phyloP scores from a whole-genome alignment of 2,329 filamentous ascomycete species.

The Gliomastix tumulicola region DNA sequence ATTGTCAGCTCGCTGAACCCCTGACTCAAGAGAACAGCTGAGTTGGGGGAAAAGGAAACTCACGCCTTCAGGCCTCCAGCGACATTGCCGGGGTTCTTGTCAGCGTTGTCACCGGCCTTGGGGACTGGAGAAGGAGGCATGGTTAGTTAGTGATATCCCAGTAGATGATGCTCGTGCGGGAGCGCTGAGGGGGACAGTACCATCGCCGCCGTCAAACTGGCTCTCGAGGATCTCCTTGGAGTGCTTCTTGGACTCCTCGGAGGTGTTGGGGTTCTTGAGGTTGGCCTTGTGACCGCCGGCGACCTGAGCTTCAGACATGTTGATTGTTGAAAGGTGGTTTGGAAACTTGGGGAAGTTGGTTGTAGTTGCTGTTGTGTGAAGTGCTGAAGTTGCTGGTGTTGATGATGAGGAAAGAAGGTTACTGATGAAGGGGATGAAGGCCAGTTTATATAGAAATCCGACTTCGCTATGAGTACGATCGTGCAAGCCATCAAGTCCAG shows the following conservation, averaged over 20 bases:
- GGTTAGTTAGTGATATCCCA: background rate
- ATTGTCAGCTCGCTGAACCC: too few species aligned
- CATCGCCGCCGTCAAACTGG: conserved; percentile 34
- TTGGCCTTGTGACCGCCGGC: conserved; percentile 54
- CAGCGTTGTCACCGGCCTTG: conserved; percentile 20
- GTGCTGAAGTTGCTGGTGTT: conserved; percentile 1
- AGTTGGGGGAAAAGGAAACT: conserved; percentile 17
- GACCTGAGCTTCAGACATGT: conserved; percentile 43
- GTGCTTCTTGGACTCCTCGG: conserved; percentile 35
- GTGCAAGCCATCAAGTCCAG: too few species aligned
- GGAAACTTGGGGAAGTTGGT: conserved; percentile 1
- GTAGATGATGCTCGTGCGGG: background rate
- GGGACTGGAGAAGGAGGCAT: conserved; percentile 17
- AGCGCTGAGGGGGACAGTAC: conserved; percentile 16
- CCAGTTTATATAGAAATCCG: too few species aligned
- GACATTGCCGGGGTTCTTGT: conserved; percentile 49
- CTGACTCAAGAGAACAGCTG: too few species aligned
- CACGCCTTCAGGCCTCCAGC: conserved; percentile 44
- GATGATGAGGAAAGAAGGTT: conserved; percentile 4
- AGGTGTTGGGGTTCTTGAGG: conserved; percentile 49
- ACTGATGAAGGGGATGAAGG: too few species aligned
- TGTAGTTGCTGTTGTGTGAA: conserved; percentile 2
- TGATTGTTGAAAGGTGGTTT: conserved; percentile 12
- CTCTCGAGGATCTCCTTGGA: conserved; percentile 44
- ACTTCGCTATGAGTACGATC: too few species aligned